Evolutionary conservation across 148 eudicot species (phyloP).

Genomic region (Cornus suecica): DNA sequence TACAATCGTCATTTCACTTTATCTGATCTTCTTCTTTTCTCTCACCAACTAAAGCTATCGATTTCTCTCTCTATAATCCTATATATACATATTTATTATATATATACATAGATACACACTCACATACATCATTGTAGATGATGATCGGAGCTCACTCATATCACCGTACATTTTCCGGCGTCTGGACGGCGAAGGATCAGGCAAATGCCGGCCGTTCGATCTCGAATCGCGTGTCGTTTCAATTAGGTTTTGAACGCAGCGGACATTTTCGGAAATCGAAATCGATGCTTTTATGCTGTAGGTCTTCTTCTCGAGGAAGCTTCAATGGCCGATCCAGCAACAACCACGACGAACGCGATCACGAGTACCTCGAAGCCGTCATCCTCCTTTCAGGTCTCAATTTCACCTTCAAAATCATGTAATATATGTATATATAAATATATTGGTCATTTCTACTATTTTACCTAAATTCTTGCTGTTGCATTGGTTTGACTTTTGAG

Average conservation of each 20-base stretch:
- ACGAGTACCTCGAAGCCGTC: conserved; percentile 56
- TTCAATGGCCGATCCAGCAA: conserved; percentile 23
- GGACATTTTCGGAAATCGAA: conserved; percentile 2
- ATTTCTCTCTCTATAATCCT: no score
- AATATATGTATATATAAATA: neutral
- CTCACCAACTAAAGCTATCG: neutral
- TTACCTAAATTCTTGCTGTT: neutral
- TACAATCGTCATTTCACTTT: neutral
- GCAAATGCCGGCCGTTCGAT: conserved; percentile 5
- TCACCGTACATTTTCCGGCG: conserved; percentile 1
- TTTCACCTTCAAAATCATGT: neutral
- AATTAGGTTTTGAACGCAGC: neutral
- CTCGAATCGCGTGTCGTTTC: conserved; percentile 7
- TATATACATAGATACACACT: no score
- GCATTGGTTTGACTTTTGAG: neutral
- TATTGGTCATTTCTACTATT: neutral
- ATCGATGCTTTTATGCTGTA: conserved; percentile 24
- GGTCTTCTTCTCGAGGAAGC: conserved; percentile 30
- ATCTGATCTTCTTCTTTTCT: neutral
- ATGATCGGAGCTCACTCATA: conserved; percentile 23
- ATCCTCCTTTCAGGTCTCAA: conserved; percentile 51
- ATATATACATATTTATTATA: no score
- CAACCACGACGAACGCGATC: conserved; percentile 24
- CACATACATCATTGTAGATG: neutral
- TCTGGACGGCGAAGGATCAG: conserved; percentile 11